A percentile compares a stretch with the other conserved stretches of the same genome.
Conservation (phyloP, 2,329 filamentous ascomycete species). For the Diaporthe longicolla region DNA sequence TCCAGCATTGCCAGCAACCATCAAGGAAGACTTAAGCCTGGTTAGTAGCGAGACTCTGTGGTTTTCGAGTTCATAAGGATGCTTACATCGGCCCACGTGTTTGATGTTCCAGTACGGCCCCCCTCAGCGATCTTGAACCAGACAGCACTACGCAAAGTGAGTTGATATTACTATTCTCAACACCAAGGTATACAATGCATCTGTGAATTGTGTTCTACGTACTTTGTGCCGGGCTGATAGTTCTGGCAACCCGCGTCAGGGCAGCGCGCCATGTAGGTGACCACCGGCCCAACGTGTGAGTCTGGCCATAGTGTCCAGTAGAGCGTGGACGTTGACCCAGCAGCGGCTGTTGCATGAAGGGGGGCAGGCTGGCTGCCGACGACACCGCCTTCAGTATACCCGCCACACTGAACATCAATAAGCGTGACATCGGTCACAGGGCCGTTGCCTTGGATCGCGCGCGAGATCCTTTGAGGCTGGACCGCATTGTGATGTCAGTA, state of each 20-base stretch:
- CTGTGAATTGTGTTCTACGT: constrained; percentile 37
- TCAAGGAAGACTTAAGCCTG: constrained; percentile 53
- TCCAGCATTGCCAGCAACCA: constrained; percentile 58
- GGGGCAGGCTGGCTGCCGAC: constrained; percentile 65
- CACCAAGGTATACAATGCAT: too few relatives aligned
- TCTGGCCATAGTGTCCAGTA: constrained; percentile 68
- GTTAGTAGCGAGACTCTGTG: not conserved
- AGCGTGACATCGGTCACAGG: constrained; percentile 67
- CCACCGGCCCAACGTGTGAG: constrained; percentile 66
- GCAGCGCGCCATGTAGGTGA: constrained; percentile 74
- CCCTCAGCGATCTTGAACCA: constrained; percentile 70
- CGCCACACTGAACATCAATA: constrained; percentile 70
- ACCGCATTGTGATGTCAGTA: not conserved
- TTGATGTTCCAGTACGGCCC: constrained; percentile 64
- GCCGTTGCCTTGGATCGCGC: constrained; percentile 70
- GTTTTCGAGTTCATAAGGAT: constrained; percentile 23
- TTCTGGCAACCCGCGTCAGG: constrained; percentile 65
- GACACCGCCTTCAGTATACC: constrained; percentile 63
- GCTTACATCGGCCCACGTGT: constrained; percentile 61
- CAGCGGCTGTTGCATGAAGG: constrained; percentile 66
- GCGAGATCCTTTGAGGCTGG: constrained; percentile 66
- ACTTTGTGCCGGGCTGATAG: constrained; percentile 61
- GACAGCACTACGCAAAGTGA: constrained; percentile 54
- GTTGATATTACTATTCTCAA: not conserved
- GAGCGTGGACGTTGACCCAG: constrained; percentile 67